These are phyloP conservation scores for Exophiala spinifera DNA, from an alignment of 2,329 filamentous ascomycete species.

Conservation along the genomic window DNA sequence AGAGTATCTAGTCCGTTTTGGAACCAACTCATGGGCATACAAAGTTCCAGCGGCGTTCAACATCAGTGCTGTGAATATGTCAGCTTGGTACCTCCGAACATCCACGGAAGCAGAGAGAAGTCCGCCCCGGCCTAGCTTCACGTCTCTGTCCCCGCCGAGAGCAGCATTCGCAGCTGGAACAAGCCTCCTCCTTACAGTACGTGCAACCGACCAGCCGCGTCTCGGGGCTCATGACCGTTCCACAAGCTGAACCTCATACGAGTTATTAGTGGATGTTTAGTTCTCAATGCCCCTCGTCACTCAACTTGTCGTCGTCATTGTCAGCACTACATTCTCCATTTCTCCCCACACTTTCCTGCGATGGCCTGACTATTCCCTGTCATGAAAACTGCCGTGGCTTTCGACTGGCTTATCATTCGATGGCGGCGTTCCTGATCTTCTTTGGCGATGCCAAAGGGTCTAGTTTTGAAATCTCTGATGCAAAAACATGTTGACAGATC, in stretches of 20 bases:
- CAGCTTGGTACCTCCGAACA: not conserved
- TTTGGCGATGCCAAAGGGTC: not conserved
- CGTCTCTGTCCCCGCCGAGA: not conserved
- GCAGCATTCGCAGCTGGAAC: not conserved
- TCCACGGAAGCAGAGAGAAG: not conserved
- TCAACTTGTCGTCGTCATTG: constrained; percentile 15
- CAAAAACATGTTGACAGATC: constrained; percentile 18
- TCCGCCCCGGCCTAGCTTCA: not conserved
- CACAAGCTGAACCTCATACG: not conserved
- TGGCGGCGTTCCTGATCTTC: constrained; percentile 18
- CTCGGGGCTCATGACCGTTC: not conserved
- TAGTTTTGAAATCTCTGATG: constrained; percentile 3
- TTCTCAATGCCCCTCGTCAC: constrained; percentile 3
- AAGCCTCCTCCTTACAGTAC: not conserved
- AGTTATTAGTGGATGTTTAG: constrained; percentile 1
- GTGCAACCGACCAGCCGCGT: not conserved
- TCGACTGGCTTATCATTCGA: constrained; percentile 6
- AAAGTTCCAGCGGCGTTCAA: not conserved
- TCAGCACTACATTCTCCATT: constrained; percentile 8
- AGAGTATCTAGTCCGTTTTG: not conserved
- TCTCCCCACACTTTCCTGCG: not conserved
- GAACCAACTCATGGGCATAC: not conserved
- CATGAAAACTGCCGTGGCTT: not conserved
- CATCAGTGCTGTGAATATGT: not conserved
- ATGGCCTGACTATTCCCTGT: not conserved